Conservation (phyloP, 768 basidiomycete species). For the Leccinum olivaceopallidum region DNA sequence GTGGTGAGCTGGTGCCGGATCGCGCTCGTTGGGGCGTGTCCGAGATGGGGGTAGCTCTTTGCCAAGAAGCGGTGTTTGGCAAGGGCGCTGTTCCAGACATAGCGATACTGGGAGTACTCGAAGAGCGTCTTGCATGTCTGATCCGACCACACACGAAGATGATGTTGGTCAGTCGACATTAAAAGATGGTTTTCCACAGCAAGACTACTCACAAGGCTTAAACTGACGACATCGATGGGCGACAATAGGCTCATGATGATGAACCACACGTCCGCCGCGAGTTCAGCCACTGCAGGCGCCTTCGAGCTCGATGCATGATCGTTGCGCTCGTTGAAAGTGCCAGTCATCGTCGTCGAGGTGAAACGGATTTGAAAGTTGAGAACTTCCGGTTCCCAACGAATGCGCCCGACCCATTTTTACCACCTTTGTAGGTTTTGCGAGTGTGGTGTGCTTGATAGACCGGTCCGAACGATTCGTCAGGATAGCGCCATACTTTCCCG, state of each 20-base stretch:
- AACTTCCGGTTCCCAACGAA: neutral
- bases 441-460: neutral
- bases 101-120: conserved; percentile 23
- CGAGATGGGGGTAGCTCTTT: conserved; percentile 29
- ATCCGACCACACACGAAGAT: neutral
- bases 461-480: conserved; percentile 15
- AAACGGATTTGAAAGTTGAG: neutral
- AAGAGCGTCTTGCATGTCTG: conserved; percentile 30
- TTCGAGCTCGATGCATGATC: no score
- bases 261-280: conserved; percentile 31
- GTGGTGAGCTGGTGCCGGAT: conserved; percentile 28
- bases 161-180: neutral
- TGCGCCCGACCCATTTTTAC: conserved; percentile 12
- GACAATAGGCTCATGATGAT: conserved; percentile 31
- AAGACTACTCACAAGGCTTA: conserved; percentile 27
- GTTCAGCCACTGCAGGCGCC: neutral
- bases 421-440: conserved; percentile 6
- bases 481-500: conserved; percentile 22
- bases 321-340: neutral
- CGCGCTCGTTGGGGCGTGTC: conserved; percentile 13
- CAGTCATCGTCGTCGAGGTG: conserved; percentile 3
- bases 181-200: neutral
- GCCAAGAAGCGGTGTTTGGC: conserved; percentile 24
- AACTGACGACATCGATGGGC: conserved; percentile 23
- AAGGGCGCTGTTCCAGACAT: conserved; percentile 31